A percentile compares a stretch with the other conserved stretches of the same genome.
Conservation (phyloP, 441 rosid species). For the Jatropha podagrica region DNA sequence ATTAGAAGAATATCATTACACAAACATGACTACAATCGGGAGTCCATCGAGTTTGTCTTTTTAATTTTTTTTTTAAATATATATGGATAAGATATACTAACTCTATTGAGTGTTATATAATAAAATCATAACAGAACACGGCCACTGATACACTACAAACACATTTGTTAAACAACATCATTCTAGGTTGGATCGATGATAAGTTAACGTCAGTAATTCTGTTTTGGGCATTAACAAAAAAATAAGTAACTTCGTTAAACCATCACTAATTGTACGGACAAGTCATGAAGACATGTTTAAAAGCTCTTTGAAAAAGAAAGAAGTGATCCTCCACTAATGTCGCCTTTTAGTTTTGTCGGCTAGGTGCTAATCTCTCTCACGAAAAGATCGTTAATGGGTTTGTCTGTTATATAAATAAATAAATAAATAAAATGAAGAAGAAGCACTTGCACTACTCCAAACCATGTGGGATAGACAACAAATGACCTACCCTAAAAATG, state of each 20-base stretch:
- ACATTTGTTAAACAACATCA: too few species aligned
- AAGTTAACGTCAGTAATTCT: constrained; percentile 33
- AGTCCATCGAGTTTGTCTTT: too few species aligned
- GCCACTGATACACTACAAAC: too few species aligned
- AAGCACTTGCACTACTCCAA: constrained; percentile 24
- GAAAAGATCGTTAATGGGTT: background rate
- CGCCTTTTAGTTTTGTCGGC: constrained; percentile 47
- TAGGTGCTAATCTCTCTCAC: constrained; percentile 38
- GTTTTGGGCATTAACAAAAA: constrained; percentile 21
- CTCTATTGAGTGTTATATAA: too few species aligned
- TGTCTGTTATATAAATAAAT: background rate
- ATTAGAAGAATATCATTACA: too few species aligned
- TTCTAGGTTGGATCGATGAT: constrained; percentile 26
- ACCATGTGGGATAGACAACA: constrained; percentile 43
- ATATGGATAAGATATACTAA: too few species aligned
- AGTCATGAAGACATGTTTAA: constrained; percentile 29
- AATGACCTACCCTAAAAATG: constrained; percentile 44
- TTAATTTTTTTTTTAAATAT: too few species aligned
- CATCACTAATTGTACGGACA: constrained; percentile 37
- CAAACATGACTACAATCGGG: too few species aligned
- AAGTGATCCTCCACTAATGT: constrained; percentile 60
- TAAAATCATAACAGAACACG: too few species aligned
- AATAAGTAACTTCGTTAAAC: background rate
- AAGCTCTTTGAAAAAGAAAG: constrained; percentile 34
- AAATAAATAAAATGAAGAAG: background rate